These are phyloP conservation scores for Polymyxa betae DNA, from an alignment of 208 protist species.

Conservation along the genomic window DNA sequence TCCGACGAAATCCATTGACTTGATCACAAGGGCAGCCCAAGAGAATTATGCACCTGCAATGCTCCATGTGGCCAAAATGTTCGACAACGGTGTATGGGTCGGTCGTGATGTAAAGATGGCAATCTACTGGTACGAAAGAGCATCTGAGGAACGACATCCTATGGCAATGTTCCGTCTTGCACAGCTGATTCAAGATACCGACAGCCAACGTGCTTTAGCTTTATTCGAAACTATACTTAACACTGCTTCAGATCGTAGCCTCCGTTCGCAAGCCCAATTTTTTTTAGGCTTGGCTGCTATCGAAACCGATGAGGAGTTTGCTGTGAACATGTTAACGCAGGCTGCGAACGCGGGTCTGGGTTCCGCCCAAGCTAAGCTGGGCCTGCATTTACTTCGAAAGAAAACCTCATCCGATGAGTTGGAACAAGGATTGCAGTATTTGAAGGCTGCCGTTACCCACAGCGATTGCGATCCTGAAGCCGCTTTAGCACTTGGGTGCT, in stretches of 20 bases:
- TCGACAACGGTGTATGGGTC: neutral
- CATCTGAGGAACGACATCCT: neutral
- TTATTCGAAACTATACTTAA: neutral
- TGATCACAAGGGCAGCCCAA: neutral
- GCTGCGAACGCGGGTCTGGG: neutral
- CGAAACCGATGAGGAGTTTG: neutral
- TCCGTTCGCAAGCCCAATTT: neutral
- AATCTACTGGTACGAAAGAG: neutral
- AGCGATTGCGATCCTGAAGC: neutral
- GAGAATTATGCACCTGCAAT: neutral
- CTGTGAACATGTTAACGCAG: neutral
- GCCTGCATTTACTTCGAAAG: neutral
- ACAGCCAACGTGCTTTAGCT: neutral
- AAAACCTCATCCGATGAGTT: neutral
- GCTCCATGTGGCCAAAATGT: neutral
- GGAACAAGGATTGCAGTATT: neutral
- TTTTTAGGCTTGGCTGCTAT: neutral
- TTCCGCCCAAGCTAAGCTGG: neutral
- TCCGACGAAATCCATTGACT: neutral
- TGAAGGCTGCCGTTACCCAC: neutral
- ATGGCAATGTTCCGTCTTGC: neutral
- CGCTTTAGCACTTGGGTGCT: neutral
- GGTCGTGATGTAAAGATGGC: neutral
- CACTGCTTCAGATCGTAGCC: neutral
- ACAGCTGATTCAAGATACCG: neutral